A percentile compares a stretch with the other conserved stretches of the same genome.
Evolutionary conservation across 2,329 filamentous ascomycete genomes (phyloP).

Genomic region (Nigrograna mackinnonii): DNA sequence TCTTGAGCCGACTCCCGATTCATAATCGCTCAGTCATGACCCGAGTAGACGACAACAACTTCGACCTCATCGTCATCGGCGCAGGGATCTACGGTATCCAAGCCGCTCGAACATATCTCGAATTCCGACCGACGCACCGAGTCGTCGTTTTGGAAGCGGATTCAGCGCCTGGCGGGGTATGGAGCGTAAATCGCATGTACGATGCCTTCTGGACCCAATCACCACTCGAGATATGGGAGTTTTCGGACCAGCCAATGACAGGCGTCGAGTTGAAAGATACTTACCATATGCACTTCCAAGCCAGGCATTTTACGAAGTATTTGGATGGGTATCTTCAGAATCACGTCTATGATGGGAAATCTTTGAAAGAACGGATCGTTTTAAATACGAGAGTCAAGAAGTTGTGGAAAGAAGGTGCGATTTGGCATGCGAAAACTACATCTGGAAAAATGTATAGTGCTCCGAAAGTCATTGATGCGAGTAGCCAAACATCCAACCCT

Average conservation of each 20-base stretch:
- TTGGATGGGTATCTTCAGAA: slow-evolving; percentile 25
- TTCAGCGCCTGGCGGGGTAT: slow-evolving; percentile 14
- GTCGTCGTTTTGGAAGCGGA: slow-evolving; percentile 19
- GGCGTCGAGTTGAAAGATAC: slow-evolving; percentile 10
- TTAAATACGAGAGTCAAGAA: slow-evolving; percentile 16
- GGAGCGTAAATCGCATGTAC: slow-evolving; percentile 20
- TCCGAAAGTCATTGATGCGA: slow-evolving; percentile 20
- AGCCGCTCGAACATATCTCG: slow-evolving; percentile 19
- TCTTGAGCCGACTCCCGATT: too few species aligned
- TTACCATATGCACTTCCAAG: slow-evolving; percentile 23
- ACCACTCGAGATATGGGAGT: slow-evolving; percentile 19
- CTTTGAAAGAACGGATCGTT: slow-evolving; percentile 16
- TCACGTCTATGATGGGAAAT: slow-evolving; percentile 19
- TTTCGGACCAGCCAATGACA: slow-evolving; percentile 22
- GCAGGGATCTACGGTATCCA: slow-evolving; percentile 17
- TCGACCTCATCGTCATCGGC: slow-evolving; percentile 11
- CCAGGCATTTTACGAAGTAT: slow-evolving; percentile 23
- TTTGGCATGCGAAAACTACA: slow-evolving; percentile 5
- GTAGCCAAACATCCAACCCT: slow-evolving; percentile 21
- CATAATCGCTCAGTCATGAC: too few species aligned
- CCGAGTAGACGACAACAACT: too few species aligned
- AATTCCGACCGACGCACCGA: slow-evolving; percentile 15
- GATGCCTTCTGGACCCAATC: slow-evolving; percentile 29
- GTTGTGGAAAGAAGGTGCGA: slow-evolving; percentile 11
- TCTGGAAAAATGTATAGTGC: slow-evolving; percentile 7